Conservation (phyloP, 805 yeast genomes). For the Alloascoidea africana region DNA sequence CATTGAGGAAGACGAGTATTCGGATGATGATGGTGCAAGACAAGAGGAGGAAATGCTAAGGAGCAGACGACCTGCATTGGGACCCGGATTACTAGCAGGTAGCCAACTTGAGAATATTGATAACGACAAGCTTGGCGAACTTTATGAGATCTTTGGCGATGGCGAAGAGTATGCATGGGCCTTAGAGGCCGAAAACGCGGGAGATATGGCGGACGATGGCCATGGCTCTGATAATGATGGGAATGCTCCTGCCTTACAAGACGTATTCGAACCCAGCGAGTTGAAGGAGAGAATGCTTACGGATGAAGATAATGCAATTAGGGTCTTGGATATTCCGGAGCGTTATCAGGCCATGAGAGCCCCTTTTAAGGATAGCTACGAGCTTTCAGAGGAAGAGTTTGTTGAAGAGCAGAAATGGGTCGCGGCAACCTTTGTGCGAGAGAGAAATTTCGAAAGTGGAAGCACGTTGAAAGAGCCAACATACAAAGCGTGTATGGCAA, state of each 20-base stretch:
- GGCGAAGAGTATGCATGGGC: slow-evolving; percentile 99
- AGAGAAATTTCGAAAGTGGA: not conserved
- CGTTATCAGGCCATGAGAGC: slow-evolving; percentile 70
- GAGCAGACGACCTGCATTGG: slow-evolving; percentile 6
- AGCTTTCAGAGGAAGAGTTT: slow-evolving; percentile 51
- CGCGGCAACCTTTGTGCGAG: slow-evolving; percentile 14
- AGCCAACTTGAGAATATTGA: slow-evolving; percentile 43
- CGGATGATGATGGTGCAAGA: slow-evolving; percentile 64
- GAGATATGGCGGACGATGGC: slow-evolving; percentile 37
- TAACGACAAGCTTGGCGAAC: slow-evolving; percentile 82
- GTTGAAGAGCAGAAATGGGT: slow-evolving; percentile 71
- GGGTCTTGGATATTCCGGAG: slow-evolving; percentile 84
- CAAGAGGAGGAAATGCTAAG: slow-evolving; percentile 35
- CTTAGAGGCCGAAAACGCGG: slow-evolving; percentile 69
- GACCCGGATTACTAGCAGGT: slow-evolving; percentile 11
- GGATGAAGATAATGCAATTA: slow-evolving; percentile 77
- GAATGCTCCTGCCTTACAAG: slow-evolving; percentile 43
- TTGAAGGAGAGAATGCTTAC: slow-evolving; percentile 83
- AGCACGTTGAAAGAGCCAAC: not conserved
- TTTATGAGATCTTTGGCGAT: slow-evolving; percentile 91
- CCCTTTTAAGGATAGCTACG: slow-evolving; percentile 48
- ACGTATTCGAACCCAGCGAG: slow-evolving; percentile 91
- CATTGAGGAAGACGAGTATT: slow-evolving; percentile 92
- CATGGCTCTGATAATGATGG: slow-evolving; percentile 14
- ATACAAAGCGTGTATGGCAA: slow-evolving; percentile 17